A percentile compares a stretch with the other conserved stretches of the same genome.
These are phyloP conservation scores for Aspergillus diversus DNA, from an alignment of 495 filamentous ascomycete species.

Conservation along the genomic window DNA sequence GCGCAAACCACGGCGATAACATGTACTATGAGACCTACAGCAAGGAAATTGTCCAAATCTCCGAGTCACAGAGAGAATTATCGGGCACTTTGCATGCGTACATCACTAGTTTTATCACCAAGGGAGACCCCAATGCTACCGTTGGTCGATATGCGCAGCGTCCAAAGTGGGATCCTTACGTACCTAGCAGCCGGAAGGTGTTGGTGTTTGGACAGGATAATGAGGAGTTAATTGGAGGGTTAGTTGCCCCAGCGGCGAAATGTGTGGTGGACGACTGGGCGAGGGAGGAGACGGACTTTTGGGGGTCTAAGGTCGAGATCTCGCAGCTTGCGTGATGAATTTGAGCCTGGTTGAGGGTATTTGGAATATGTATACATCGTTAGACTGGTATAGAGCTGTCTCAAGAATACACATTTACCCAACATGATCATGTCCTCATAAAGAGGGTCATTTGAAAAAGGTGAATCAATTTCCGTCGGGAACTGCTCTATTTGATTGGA, in stretches of 20 bases:
- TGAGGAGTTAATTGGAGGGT: conserved; percentile 56
- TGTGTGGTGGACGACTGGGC: conserved; percentile 48
- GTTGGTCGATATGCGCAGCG: conserved; percentile 31
- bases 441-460: background rate
- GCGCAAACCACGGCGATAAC: conserved; percentile 65
- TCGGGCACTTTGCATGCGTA: conserved; percentile 58
- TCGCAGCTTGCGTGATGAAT: conserved; percentile 21
- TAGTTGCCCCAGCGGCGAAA: conserved; percentile 43
- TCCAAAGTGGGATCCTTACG: conserved; percentile 37
- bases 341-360: background rate
- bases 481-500: background rate
- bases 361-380: background rate
- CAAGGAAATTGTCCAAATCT: conserved; percentile 39
- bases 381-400: background rate
- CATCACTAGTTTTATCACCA: conserved; percentile 58
- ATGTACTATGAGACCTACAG: conserved; percentile 60
- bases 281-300: conserved; percentile 57
- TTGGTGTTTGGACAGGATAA: conserved; percentile 66
- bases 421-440: background rate
- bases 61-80: conserved; percentile 49
- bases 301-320: conserved; percentile 51
- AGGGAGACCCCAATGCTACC: conserved; percentile 53
- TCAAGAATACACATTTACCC: background rate
- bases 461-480: background rate
- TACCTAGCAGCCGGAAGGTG: conserved; percentile 27